A percentile compares a stretch with the other conserved stretches of the same genome.
Conservation (phyloP, 2,329 filamentous ascomycete genomes). For the Calonectria henricotiae region DNA sequence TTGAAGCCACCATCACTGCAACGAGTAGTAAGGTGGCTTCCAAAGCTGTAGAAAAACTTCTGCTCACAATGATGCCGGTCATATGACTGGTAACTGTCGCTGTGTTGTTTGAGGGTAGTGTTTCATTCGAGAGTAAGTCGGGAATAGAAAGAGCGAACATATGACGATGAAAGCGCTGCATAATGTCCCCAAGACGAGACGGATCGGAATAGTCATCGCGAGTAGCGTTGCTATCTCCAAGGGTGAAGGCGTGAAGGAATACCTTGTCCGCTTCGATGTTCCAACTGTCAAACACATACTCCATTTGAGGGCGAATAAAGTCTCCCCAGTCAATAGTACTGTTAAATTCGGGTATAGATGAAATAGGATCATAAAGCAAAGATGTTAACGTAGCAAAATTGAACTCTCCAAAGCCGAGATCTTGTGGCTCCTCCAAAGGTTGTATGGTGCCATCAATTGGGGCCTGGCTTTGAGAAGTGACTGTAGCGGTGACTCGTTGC, state of each 20-base stretch:
- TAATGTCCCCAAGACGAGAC: not conserved
- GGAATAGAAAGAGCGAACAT: not conserved
- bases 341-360: too few species aligned
- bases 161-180: not conserved
- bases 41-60: not conserved
- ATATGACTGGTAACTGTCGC: not conserved
- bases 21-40: not conserved
- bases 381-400: not conserved
- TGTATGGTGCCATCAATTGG: not conserved
- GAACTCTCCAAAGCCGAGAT: not conserved
- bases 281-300: not conserved
- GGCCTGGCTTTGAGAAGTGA: not conserved
- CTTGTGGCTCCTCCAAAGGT: not conserved
- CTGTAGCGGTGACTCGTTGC: slow-evolving; percentile 12
- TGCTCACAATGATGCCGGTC: slow-evolving; percentile 17
- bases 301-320: not conserved
- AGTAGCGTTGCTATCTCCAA: not conserved
- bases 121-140: not conserved
- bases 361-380: too few species aligned
- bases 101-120: not conserved
- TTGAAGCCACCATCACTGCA: not conserved
- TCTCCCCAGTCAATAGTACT: not conserved
- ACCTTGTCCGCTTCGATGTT: not conserved
- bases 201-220: not conserved
- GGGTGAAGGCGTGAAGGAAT: not conserved